These are phyloP conservation scores for Xeromyces bisporus DNA, from an alignment of 495 filamentous ascomycete species.

Conservation along the genomic window DNA sequence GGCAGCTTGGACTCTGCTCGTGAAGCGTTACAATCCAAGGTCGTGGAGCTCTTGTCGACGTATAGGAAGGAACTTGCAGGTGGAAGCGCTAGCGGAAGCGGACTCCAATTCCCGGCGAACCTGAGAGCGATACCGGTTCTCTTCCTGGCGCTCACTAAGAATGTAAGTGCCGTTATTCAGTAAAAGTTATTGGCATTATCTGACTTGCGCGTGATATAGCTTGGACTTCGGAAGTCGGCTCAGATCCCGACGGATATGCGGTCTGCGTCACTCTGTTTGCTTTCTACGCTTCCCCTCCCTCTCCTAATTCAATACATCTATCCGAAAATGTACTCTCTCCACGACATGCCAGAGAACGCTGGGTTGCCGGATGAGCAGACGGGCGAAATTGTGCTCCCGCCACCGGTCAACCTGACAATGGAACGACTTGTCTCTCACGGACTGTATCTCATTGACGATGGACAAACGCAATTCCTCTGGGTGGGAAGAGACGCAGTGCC, in stretches of 20 bases:
- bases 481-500: constrained; percentile 84
- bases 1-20: constrained; percentile 79
- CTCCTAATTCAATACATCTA: constrained; percentile 96
- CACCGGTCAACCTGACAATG: constrained; percentile 70
- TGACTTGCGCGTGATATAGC: constrained; percentile 35
- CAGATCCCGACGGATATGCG: constrained; percentile 94
- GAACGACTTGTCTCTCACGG: constrained; percentile 79
- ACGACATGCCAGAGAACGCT: constrained; percentile 94
- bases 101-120: constrained; percentile 87
- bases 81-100: constrained; percentile 83
- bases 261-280: constrained; percentile 78
- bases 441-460: constrained; percentile 95
- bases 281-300: constrained; percentile 82
- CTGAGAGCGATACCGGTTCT: constrained; percentile 72
- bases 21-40: constrained; percentile 75
- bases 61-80: constrained; percentile 95
- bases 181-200: neutral
- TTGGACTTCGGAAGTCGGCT: constrained; percentile 84
- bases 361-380: constrained; percentile 71
- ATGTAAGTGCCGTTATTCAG: constrained; percentile 35
- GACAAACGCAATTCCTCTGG: constrained; percentile 96
- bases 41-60: constrained; percentile 83
- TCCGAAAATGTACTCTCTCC: constrained; percentile 79
- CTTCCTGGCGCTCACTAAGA: constrained; percentile 89
- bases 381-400: constrained; percentile 75